These are phyloP conservation scores for Hypholoma fasciculare DNA, from an alignment of 768 basidiomycete species.

Conservation along the genomic window DNA sequence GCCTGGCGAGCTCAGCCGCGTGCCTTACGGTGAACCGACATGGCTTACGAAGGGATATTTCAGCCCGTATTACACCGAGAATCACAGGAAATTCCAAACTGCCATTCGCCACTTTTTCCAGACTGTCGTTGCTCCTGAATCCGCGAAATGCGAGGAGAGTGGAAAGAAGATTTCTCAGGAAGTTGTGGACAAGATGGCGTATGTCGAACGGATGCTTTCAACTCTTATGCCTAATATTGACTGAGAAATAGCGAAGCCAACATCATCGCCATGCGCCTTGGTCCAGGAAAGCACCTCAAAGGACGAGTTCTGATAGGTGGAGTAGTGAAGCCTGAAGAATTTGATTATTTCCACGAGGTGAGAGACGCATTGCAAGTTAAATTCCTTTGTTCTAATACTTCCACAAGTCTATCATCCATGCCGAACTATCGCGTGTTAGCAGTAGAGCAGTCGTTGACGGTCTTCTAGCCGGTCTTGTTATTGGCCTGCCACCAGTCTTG, in stretches of 20 bases:
- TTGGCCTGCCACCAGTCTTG: slow-evolving; percentile 86
- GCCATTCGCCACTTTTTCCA: slow-evolving; percentile 76
- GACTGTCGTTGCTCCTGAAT: slow-evolving; percentile 75
- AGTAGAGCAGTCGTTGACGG: slow-evolving; percentile 90
- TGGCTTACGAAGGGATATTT: slow-evolving; percentile 32
- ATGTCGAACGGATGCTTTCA: slow-evolving; percentile 23
- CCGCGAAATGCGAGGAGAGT: slow-evolving; percentile 76
- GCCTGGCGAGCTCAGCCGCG: slow-evolving; percentile 30
- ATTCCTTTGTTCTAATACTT: background rate
- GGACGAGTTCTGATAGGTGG: slow-evolving; percentile 79
- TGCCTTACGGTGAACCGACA: slow-evolving; percentile 34
- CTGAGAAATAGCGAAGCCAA: slow-evolving; percentile 58
- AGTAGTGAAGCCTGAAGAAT: slow-evolving; percentile 76
- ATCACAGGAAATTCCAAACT: slow-evolving; percentile 73
- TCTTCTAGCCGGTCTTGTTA: slow-evolving; percentile 76
- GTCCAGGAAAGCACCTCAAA: slow-evolving; percentile 86
- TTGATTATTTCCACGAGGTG: slow-evolving; percentile 94
- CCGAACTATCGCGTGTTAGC: slow-evolving; percentile 81
- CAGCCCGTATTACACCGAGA: slow-evolving; percentile 35
- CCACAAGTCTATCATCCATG: slow-evolving; percentile 68
- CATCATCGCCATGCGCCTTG: slow-evolving; percentile 87
- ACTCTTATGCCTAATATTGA: background rate
- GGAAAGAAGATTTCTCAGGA: slow-evolving; percentile 86
- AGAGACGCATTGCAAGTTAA: background rate
- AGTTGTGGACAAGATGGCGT: slow-evolving; percentile 85